These are phyloP conservation scores for Pythium monospermum DNA, from an alignment of 352 stramenopile species.

Conservation along the genomic window DNA sequence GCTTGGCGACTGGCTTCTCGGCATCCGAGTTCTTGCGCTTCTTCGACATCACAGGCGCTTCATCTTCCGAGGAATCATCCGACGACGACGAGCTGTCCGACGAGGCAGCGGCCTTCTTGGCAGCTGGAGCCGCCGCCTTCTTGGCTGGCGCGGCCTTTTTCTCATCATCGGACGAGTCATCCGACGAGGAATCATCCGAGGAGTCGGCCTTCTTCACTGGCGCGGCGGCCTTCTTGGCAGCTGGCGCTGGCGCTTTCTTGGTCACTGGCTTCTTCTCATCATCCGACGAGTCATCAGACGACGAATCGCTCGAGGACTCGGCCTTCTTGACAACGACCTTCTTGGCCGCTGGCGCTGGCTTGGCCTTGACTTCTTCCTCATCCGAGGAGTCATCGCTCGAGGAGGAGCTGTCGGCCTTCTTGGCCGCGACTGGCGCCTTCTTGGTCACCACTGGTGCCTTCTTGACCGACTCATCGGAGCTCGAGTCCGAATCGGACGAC, in stretches of 20 bases:
- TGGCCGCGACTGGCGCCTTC: slow-evolving; percentile 22
- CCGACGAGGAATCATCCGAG: slow-evolving; percentile 52
- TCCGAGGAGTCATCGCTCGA: slow-evolving; percentile 20
- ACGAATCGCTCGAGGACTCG: slow-evolving; percentile 12
- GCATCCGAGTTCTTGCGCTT: slow-evolving; percentile 82
- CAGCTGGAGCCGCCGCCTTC: slow-evolving; percentile 29
- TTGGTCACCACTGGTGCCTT: slow-evolving; percentile 33
- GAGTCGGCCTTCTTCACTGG: slow-evolving; percentile 37
- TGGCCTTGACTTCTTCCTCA: slow-evolving; percentile 37
- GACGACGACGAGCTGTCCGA: slow-evolving; percentile 43
- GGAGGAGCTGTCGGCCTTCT: slow-evolving; percentile 1
- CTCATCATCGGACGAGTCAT: slow-evolving; percentile 63
- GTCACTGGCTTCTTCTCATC: slow-evolving; percentile 30
- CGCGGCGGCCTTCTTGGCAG: slow-evolving; percentile 22
- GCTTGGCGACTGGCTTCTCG: slow-evolving; percentile 47
- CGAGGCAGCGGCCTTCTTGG: slow-evolving; percentile 30
- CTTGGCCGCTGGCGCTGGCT: slow-evolving; percentile 14
- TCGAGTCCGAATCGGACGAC: slow-evolving; percentile 34
- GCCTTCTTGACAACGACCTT: slow-evolving; percentile 40
- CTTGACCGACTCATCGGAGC: slow-evolving; percentile 36
- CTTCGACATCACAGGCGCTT: slow-evolving; percentile 71
- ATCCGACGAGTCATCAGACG: slow-evolving; percentile 19
- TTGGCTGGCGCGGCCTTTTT: slow-evolving; percentile 20
- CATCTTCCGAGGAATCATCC: slow-evolving; percentile 57
- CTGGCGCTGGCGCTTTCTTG: slow-evolving; percentile 25